phyloP scores from a whole-genome alignment of 2,329 filamentous ascomycete genomes.

The Tolypocladium tundrense region DNA sequence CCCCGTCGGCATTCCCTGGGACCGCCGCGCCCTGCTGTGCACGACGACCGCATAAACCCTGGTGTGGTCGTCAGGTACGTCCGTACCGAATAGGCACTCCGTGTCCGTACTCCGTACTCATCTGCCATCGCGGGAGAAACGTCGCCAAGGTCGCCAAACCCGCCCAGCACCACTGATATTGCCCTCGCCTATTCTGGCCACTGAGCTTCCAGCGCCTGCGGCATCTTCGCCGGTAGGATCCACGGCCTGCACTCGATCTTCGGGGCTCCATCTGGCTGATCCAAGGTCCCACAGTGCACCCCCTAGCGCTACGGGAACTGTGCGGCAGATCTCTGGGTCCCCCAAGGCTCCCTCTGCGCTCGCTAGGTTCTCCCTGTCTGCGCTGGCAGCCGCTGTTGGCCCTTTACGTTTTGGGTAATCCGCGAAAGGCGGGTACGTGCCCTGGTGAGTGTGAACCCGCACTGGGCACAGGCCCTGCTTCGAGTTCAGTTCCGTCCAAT shows the following conservation, averaged over 20 bases:
- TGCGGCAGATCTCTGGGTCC: conserved; percentile 3
- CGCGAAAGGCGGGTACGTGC: neutral
- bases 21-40: neutral
- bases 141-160: neutral
- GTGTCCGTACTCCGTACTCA: too few relatives aligned
- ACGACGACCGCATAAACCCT: neutral
- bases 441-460: neutral
- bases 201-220: neutral
- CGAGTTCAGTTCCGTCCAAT: too few relatives aligned
- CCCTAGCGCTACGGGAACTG: conserved; percentile 2
- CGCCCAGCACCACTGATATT: neutral
- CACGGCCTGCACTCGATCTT: neutral
- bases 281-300: neutral
- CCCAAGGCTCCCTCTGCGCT: neutral
- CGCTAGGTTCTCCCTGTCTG: neutral
- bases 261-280: neutral
- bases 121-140: neutral
- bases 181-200: neutral
- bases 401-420: neutral
- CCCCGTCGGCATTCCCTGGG: neutral
- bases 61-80: too few relatives aligned
- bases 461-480: neutral
- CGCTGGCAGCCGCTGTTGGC: neutral
- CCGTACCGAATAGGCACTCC: too few relatives aligned
- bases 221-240: neutral